A percentile compares a stretch with the other conserved stretches of the same genome.
phyloP scores from a whole-genome alignment of 176 grass and related monocot species.

The Phoenix dactylifera region DNA sequence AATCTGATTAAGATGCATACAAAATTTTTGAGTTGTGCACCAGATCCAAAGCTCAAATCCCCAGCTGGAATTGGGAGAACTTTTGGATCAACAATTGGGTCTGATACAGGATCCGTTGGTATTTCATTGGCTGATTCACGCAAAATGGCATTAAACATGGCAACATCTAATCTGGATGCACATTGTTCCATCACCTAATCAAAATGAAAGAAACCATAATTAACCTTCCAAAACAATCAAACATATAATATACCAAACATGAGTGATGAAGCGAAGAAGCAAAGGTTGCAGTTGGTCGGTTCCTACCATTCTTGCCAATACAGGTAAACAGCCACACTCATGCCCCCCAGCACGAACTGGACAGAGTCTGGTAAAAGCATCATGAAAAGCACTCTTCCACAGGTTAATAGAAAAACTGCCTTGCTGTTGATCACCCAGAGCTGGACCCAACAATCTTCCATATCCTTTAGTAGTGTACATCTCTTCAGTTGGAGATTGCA shows the following conservation, averaged over 20 bases:
- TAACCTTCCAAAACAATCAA: background rate
- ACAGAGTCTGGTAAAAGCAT: constrained; percentile 67
- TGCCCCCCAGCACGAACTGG: constrained; percentile 63
- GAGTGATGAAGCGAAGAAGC: too few relatives aligned
- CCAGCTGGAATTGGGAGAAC: constrained; percentile 89
- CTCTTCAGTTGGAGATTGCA: constrained; percentile 60
- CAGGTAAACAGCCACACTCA: constrained; percentile 82
- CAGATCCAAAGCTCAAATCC: constrained; percentile 91
- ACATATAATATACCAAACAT: too few relatives aligned
- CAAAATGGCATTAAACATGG: constrained; percentile 98
- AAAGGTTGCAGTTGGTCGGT: background rate
- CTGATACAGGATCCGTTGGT: constrained; percentile 91
- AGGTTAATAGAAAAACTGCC: constrained; percentile 69
- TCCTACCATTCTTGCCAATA: constrained; percentile 70
- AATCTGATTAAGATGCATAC: constrained; percentile 36
- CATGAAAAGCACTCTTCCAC: constrained; percentile 82
- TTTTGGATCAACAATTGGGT: constrained; percentile 76
- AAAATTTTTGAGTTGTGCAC: constrained; percentile 87
- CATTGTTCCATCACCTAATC: constrained; percentile 97
- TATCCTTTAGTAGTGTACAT: constrained; percentile 37
- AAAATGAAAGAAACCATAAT: constrained; percentile 9
- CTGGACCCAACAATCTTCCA: constrained; percentile 42
- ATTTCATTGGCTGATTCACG: constrained; percentile 70
- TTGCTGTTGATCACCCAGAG: constrained; percentile 68
- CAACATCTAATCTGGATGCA: constrained; percentile 73